These are phyloP conservation scores for Physcomitrium patens DNA, from an alignment of 225 moss, liverwort and hornwort genomes.

Conservation along the genomic window DNA sequence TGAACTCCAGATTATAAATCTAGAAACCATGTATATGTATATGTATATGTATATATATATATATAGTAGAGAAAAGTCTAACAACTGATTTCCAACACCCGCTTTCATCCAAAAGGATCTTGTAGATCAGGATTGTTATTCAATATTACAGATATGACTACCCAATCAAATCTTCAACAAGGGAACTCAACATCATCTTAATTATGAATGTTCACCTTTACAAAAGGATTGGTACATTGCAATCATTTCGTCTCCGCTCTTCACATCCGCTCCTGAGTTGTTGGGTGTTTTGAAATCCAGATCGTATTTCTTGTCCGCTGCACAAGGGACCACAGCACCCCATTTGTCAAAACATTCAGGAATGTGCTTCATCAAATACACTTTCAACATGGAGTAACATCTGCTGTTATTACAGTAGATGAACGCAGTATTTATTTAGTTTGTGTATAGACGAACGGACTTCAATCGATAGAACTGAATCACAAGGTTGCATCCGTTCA, in stretches of 20 bases:
- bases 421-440: no score
- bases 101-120: not conserved
- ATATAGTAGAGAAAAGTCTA: not conserved
- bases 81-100: conserved; percentile 3
- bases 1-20: conserved; percentile 27
- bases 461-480: not conserved
- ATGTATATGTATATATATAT: not conserved
- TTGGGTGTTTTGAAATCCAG: conserved; percentile 84
- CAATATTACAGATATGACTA: not conserved
- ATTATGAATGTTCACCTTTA: conserved; percentile 52
- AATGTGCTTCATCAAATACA: conserved; percentile 24
- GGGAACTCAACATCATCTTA: not conserved
- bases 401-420: no score
- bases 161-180: not conserved
- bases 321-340: conserved; percentile 24
- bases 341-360: conserved; percentile 37
- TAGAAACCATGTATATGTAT: not conserved
- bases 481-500: not conserved
- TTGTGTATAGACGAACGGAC: no score
- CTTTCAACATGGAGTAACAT: not conserved
- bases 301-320: conserved; percentile 88
- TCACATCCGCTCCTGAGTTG: conserved; percentile 73
- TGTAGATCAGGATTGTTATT: not conserved
- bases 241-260: conserved; percentile 88
- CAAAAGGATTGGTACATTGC: conserved; percentile 78